Evolutionary conservation across 2,329 filamentous ascomycete species (phyloP).

Genomic region (Periconia macrospinosa): DNA sequence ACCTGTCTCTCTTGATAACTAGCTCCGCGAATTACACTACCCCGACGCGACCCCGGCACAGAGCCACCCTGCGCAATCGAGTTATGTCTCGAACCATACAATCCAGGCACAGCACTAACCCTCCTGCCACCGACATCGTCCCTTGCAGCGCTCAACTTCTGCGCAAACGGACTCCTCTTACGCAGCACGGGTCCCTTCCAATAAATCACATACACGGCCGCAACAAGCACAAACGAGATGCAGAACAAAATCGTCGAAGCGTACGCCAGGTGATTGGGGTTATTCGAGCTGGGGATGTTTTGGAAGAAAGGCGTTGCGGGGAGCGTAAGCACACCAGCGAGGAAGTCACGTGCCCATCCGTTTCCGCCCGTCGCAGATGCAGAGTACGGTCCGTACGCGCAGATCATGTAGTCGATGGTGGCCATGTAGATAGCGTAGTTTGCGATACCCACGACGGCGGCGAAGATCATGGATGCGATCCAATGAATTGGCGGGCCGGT

Average conservation of each 20-base stretch:
- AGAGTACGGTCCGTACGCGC: constrained; percentile 72
- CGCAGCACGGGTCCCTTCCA: constrained; percentile 60
- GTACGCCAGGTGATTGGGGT: constrained; percentile 51
- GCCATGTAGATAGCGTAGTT: constrained; percentile 76
- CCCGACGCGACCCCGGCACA: constrained; percentile 26
- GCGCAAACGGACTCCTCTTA: constrained; percentile 57
- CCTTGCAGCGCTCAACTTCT: constrained; percentile 43
- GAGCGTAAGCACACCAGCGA: constrained; percentile 72
- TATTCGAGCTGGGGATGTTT: constrained; percentile 35
- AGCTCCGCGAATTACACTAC: constrained; percentile 31
- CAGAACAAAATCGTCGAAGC: constrained; percentile 61
- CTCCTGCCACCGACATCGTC: constrained; percentile 35
- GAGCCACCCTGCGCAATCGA: constrained; percentile 21
- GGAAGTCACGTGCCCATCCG: constrained; percentile 73
- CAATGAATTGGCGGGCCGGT: constrained; percentile 67
- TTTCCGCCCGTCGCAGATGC: constrained; percentile 79
- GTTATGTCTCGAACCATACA: constrained; percentile 35
- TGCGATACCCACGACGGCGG: constrained; percentile 69
- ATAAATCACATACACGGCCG: constrained; percentile 51
- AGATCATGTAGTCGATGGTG: constrained; percentile 79
- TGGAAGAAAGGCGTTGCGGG: constrained; percentile 64
- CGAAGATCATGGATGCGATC: constrained; percentile 69
- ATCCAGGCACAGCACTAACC: constrained; percentile 32
- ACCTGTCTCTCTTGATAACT: constrained; percentile 2
- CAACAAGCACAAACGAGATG: constrained; percentile 50